A percentile compares a stretch with the other conserved stretches of the same genome.
These are phyloP conservation scores for Trypanosoma boissoni DNA, from an alignment of 208 protist species.

Conservation along the genomic window DNA sequence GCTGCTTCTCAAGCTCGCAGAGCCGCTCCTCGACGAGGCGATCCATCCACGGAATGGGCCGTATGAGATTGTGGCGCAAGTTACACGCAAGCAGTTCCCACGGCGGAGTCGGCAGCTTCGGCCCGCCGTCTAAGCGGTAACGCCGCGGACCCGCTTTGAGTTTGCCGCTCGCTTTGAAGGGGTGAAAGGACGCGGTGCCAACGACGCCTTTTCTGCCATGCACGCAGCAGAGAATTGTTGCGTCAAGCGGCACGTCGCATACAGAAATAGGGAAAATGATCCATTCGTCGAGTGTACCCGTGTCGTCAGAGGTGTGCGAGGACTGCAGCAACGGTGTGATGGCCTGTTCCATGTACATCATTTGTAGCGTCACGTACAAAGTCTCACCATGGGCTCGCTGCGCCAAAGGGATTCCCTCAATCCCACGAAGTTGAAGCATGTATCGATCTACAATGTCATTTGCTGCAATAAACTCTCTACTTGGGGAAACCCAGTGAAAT, in stretches of 20 bases:
- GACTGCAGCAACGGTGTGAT: constrained; percentile 59
- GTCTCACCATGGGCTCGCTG: constrained; percentile 10
- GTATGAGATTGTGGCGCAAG: constrained; percentile 41
- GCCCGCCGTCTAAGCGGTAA: constrained; percentile 20
- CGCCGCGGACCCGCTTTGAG: constrained; percentile 42
- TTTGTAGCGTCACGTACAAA: constrained; percentile 49
- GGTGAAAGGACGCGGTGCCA: constrained; percentile 31
- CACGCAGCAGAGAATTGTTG: constrained; percentile 53
- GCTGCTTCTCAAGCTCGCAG: constrained; percentile 7
- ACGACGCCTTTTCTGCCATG: constrained; percentile 22
- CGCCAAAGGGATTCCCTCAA: not conserved
- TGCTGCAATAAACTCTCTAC: constrained; percentile 28
- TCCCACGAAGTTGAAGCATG: constrained; percentile 21
- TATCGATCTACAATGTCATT: constrained; percentile 30
- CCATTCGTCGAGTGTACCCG: constrained; percentile 30
- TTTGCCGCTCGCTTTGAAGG: constrained; percentile 42
- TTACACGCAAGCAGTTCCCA: constrained; percentile 23
- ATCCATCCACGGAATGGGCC: constrained; percentile 76
- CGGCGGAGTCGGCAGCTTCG: not conserved
- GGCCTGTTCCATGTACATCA: constrained; percentile 49
- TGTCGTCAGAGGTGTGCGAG: constrained; percentile 20
- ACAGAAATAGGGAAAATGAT: constrained; percentile 78
- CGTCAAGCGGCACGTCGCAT: constrained; percentile 81
- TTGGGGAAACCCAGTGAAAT: constrained; percentile 23
- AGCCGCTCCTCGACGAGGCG: constrained; percentile 50